Evolutionary conservation across 2,329 filamentous ascomycete genomes (phyloP), one percentile per base, ranked within the genome.

Genomic region (Fusarium staphyleae): DNA sequence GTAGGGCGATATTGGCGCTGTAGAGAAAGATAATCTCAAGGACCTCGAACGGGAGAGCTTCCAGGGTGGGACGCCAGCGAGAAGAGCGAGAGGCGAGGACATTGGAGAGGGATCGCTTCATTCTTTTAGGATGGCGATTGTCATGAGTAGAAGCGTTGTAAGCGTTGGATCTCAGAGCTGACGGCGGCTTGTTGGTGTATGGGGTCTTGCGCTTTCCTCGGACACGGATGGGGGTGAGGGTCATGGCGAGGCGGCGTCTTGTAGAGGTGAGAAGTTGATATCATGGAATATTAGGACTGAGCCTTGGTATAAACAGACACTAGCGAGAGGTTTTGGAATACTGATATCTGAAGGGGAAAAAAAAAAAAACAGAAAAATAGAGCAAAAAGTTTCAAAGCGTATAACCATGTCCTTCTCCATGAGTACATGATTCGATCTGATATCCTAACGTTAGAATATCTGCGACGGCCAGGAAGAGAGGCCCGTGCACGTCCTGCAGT

Each of bases 11-110:
- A 57, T 82, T 84, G 55, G 70, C 66, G 41, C 81, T 83, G 45
- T 78, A 69, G 57, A 81, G 68, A 48, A 84, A 77, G 40, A 86
- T 82, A 26, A 57, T 72, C 63, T 84, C 80, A 11, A 85, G 74
- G 18, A 85, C 71, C 66, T 85, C 83, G 6, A 77, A 65, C 0
- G 83, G 83, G 8, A 85, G 69, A 24, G 63, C 63, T 42, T 75
- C 68, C 16, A 76, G 61, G 10, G 37, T 65, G 4, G 62, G 45
- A 13, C 68, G 67, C 19, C 48, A 60, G 16, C 67, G 68, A 11
- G 57, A 48, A 12, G 65, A 49, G 35, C 70, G 68, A 8, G 60
- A 52, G 16, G 69, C 65, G 15, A 73, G 58, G 34, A 74, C 69
- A n/a, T 63, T 60, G 9, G 65, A 62, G 8, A 75, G 56, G 1